Evolutionary conservation across 2,329 filamentous ascomycete species (phyloP).

Genomic region (Fusarium pseudocircinatum): DNA sequence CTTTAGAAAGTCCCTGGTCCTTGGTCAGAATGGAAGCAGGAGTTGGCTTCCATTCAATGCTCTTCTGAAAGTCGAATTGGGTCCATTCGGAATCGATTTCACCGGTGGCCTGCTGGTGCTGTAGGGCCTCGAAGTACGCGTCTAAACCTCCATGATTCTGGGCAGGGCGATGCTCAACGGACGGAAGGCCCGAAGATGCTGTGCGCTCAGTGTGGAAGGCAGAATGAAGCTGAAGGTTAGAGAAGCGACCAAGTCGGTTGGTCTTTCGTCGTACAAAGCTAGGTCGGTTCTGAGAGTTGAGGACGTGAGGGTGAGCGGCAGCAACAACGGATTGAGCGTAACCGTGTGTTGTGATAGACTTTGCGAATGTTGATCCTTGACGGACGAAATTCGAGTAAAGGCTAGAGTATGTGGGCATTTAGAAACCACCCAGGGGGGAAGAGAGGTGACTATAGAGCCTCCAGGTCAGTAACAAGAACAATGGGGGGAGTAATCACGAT

Average conservation of each 20-base stretch:
- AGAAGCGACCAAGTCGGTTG: constrained; percentile 63
- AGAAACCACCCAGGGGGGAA: constrained; percentile 74
- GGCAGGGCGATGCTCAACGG: constrained; percentile 64
- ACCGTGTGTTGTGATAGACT: constrained; percentile 95
- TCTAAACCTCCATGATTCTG: constrained; percentile 75
- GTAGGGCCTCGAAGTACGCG: constrained; percentile 91
- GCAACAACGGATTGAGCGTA: constrained; percentile 98
- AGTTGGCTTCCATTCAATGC: constrained; percentile 86
- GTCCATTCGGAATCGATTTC: constrained; percentile 84
- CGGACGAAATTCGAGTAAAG: constrained; percentile 87
- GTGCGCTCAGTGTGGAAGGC: constrained; percentile 74
- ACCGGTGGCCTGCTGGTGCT: constrained; percentile 74
- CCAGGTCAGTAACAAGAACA: constrained; percentile 39
- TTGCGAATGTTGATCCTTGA: constrained; percentile 85
- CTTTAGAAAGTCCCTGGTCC: constrained; percentile 59
- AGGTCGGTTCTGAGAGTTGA: constrained; percentile 76
- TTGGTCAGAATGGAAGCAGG: constrained; percentile 67
- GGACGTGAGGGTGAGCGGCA: constrained; percentile 82
- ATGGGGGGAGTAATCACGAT: not conserved
- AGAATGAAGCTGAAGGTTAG: constrained; percentile 74
- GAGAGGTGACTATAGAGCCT: constrained; percentile 57
- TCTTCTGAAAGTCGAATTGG: constrained; percentile 88
- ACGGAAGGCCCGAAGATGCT: constrained; percentile 55
- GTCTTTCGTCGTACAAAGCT: constrained; percentile 69
- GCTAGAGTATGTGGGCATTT: constrained; percentile 85